These are phyloP conservation scores for Gossypium lobatum DNA, from an alignment of 441 rosid genomes.

Conservation along the genomic window DNA sequence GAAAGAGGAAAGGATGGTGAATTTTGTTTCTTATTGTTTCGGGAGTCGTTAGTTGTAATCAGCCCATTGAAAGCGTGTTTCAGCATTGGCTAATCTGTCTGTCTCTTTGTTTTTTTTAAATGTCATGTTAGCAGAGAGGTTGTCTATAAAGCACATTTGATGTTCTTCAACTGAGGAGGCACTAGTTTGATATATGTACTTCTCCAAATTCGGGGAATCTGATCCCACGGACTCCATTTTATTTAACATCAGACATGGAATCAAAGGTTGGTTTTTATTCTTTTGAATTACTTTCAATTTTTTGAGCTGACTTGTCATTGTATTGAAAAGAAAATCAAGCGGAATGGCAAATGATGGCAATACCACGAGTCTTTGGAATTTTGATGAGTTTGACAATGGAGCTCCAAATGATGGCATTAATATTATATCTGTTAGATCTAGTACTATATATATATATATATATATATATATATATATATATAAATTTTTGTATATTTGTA, in stretches of 20 bases:
- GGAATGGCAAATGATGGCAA: neutral
- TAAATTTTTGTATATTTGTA: too few species aligned
- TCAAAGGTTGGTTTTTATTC: neutral
- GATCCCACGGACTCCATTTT: neutral
- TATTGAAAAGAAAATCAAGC: neutral
- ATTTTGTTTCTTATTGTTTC: too few species aligned
- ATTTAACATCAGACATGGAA: neutral
- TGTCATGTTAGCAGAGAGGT: constrained; percentile 29
- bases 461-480: too few species aligned
- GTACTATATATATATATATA: too few species aligned
- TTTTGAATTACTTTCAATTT: neutral
- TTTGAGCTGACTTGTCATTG: neutral
- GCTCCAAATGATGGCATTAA: neutral
- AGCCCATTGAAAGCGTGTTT: neutral
- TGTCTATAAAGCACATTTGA: constrained; percentile 36
- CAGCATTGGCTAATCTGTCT: neutral
- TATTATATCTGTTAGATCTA: too few species aligned
- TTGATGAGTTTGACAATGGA: neutral
- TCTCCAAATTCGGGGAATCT: neutral
- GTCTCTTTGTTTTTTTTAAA: neutral
- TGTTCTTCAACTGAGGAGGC: neutral
- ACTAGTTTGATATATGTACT: neutral
- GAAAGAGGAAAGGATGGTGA: too few species aligned
- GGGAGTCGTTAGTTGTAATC: neutral
- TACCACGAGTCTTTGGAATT: neutral